Evolutionary conservation across 2,329 filamentous ascomycete species (phyloP).

Genomic region (Cladosporium sp.): DNA sequence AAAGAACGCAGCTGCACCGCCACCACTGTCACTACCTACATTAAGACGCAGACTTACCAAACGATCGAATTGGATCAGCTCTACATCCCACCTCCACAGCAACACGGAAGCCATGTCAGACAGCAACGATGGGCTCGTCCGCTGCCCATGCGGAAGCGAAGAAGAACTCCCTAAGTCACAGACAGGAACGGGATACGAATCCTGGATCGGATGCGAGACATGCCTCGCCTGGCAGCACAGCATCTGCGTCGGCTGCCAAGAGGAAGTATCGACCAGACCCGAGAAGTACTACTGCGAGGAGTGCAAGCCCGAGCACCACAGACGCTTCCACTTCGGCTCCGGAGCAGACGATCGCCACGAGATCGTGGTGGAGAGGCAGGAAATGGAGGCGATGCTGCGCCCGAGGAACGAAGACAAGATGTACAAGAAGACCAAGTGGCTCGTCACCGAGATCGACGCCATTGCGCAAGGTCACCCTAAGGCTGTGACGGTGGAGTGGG

Average conservation of each 20-base stretch:
- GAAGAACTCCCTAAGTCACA: background rate
- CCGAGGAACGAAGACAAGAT: background rate
- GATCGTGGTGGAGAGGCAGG: background rate
- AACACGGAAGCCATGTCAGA: background rate
- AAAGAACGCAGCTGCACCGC: background rate
- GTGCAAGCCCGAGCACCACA: background rate
- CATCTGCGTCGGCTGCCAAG: background rate
- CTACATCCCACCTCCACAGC: background rate
- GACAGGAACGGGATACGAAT: background rate
- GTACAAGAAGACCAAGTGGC: background rate
- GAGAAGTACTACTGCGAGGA: background rate
- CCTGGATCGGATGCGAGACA: background rate
- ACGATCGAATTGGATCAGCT: background rate
- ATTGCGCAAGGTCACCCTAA: background rate
- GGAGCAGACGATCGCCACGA: background rate
- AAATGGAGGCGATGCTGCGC: background rate
- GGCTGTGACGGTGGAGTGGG: background rate
- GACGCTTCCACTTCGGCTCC: background rate
- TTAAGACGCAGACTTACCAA: background rate
- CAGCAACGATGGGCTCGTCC: background rate
- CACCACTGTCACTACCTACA: background rate
- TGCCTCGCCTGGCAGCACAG: background rate
- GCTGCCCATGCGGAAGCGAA: background rate
- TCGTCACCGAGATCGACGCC: background rate
- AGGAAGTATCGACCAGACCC: background rate